Conservation (phyloP, 495 filamentous ascomycete genomes). For the Bacidia rubella region DNA sequence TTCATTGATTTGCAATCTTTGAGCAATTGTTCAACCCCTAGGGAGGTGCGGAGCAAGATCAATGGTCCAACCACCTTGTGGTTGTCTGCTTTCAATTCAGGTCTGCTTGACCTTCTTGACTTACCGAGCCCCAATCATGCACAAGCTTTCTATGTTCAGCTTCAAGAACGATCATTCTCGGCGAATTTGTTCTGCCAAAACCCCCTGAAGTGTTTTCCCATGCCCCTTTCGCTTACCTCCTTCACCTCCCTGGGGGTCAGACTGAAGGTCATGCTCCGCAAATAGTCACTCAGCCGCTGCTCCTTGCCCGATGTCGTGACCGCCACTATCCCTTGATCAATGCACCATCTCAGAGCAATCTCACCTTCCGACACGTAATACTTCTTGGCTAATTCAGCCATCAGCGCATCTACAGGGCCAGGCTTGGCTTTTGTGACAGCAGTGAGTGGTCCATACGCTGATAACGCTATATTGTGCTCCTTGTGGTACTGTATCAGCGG, state of each 20-base stretch:
- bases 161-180: constrained; percentile 44
- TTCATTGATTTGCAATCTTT: too few relatives aligned
- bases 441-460: constrained; percentile 56
- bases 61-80: not conserved
- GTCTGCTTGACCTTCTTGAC: too few relatives aligned
- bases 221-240: constrained; percentile 47
- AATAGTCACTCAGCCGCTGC: constrained; percentile 51
- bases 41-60: too few relatives aligned
- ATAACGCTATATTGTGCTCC: constrained; percentile 51
- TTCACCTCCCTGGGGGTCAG: constrained; percentile 58
- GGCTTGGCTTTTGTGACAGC: constrained; percentile 49
- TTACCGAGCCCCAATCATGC: not conserved
- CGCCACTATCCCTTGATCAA: constrained; percentile 66
- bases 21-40: too few relatives aligned
- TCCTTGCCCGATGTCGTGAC: constrained; percentile 70
- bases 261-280: constrained; percentile 51
- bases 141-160: not conserved
- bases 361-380: constrained; percentile 62
- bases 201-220: constrained; percentile 52
- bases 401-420: constrained; percentile 53
- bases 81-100: not conserved
- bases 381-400: constrained; percentile 52
- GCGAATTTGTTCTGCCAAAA: constrained; percentile 54
- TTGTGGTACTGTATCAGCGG: constrained; percentile 51
- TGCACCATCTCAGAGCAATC: constrained; percentile 59